phyloP scores from a whole-genome alignment of 208 protist genomes.

The Crithidia brevicula region DNA sequence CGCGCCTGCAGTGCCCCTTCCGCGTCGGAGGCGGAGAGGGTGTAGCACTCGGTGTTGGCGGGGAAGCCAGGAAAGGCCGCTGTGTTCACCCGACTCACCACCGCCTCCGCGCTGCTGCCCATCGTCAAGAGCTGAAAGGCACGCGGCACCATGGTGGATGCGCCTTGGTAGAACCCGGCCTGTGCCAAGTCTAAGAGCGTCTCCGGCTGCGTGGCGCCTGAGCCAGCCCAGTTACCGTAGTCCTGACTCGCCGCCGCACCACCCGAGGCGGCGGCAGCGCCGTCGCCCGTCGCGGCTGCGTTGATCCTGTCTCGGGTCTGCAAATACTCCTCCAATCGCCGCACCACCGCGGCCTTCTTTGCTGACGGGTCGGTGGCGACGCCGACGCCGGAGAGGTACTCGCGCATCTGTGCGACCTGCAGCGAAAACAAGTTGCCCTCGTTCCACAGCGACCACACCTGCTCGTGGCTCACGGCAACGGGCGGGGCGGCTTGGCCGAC shows the following conservation, averaged over 20 bases:
- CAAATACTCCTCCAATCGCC: constrained; percentile 85
- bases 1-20: constrained; percentile 66
- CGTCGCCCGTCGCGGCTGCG: constrained; percentile 6
- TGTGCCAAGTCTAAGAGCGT: constrained; percentile 88
- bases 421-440: constrained; percentile 93
- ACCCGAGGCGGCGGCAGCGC: not conserved
- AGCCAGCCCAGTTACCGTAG: constrained; percentile 62
- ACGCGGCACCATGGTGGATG: constrained; percentile 82
- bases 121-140: constrained; percentile 89
- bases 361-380: constrained; percentile 23
- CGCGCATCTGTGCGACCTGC: constrained; percentile 75
- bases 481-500: constrained; percentile 2
- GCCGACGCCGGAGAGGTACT: constrained; percentile 60
- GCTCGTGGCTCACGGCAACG: constrained; percentile 51
- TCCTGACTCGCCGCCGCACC: constrained; percentile 16
- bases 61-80: constrained; percentile 86
- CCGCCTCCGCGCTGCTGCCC: constrained; percentile 74
- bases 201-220: constrained; percentile 63
- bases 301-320: constrained; percentile 36
- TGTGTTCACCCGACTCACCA: constrained; percentile 90
- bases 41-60: constrained; percentile 91
- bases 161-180: constrained; percentile 86
- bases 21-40: constrained; percentile 69
- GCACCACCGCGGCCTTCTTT: constrained; percentile 86
- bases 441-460: constrained; percentile 90